Base-by-base conservation (phyloP, 2,329 filamentous ascomycete species). In the Sclerotinia borealis region DNA sequence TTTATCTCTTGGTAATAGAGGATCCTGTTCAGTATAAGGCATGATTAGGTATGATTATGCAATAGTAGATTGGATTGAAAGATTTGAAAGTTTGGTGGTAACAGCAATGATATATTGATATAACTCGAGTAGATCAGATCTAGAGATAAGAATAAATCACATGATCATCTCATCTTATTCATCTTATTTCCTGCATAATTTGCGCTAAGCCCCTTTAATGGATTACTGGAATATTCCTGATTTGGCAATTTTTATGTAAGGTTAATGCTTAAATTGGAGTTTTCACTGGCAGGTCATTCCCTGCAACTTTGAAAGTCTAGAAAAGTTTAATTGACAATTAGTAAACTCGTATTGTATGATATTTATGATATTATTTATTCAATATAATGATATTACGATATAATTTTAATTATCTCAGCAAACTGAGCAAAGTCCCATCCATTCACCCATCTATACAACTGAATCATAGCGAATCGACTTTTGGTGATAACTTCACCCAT, bases 1-100 rank as follows among this genome's bases (percentile, higher is more conserved):
- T 31, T 65, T 66, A 50, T 66, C 64, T 39, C 65, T 65, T 19
- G 73, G 71, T 9, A 75, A 64, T 10, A 75, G 60, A 48, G 72
- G 70, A 65, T 75, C 73, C 29, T 65, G 58, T 60, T 75, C 73
- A 8, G 64, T 63, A n/a, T 27, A 27, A 31, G 41, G 29, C 59
- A 61, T 61, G 19, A 29, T 54, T 17, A 39, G 37, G 37, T 39
- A 39, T 39, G 9, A 34, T 43, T 31, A 7, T 22, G 19, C 13
- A 10, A 45, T 10, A 3, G 37, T 8, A 41, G 39, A 31, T n/a
- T n/a, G n/a, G n/a, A 22, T 19, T 31, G 15, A 29, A 11, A 49
- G 45, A 50, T 50, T 8, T 50, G n/a, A 13, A 13, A 29, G 6
- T n/a, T n/a, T 22, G n/a, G 17, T 29, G 49, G 0, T 1, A 22